phyloP scores from a whole-genome alignment of 2,329 filamentous ascomycete species.

The Pestalotiopsis sp. region DNA sequence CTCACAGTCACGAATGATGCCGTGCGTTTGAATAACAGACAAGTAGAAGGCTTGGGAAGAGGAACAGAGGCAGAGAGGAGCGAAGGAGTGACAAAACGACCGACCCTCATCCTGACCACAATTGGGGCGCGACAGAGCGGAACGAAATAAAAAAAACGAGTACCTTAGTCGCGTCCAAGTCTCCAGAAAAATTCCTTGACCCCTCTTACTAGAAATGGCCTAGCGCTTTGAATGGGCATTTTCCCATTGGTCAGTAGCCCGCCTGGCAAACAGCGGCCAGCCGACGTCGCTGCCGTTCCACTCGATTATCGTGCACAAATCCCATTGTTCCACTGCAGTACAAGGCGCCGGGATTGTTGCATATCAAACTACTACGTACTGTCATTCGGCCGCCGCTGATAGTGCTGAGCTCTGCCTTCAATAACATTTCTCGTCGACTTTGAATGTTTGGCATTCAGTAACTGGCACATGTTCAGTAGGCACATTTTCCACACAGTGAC shows the following conservation, averaged over 20 bases:
- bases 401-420: not conserved
- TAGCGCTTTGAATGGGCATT: constrained; percentile 20
- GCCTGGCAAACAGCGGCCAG: not conserved
- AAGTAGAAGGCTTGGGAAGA: constrained; percentile 9
- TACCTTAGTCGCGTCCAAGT: constrained; percentile 5
- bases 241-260: constrained; percentile 24
- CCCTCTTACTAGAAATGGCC: constrained; percentile 32
- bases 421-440: not conserved
- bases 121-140: not conserved
- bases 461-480: not conserved
- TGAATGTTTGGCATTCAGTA: not conserved
- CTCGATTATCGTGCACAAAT: not conserved
- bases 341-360: not conserved
- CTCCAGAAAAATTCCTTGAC: constrained; percentile 22
- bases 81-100: constrained; percentile 21
- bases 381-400: not conserved
- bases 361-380: not conserved
- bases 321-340: not conserved
- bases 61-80: constrained; percentile 10
- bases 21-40: not conserved
- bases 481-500: not conserved
- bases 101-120: constrained; percentile 6
- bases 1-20: not conserved
- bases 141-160: constrained; percentile 6
- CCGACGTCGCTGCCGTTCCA: constrained; percentile 10